Conservation (phyloP, 1,139 yeast genomes). For the Kluyveromyces marxianus region DNA sequence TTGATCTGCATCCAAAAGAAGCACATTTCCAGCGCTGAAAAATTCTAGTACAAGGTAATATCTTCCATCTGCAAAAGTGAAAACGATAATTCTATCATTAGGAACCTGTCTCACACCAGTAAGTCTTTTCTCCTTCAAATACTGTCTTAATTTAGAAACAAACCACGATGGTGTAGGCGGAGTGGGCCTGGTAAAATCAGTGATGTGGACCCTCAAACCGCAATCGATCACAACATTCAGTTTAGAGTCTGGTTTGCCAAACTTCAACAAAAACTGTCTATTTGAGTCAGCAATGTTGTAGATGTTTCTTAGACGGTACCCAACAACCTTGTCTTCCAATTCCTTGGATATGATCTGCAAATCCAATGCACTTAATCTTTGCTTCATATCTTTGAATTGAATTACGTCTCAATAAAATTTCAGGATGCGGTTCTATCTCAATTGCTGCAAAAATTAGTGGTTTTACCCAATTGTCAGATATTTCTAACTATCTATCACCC, state of each 20-base stretch:
- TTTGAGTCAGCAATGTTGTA: constrained; percentile 70
- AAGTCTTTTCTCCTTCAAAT: constrained; percentile 71
- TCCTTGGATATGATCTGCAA: constrained; percentile 66
- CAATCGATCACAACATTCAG: constrained; percentile 71
- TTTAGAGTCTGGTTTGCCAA: constrained; percentile 78
- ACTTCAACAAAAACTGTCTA: constrained; percentile 72
- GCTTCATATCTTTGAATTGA: constrained; percentile 38
- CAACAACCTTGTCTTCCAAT: constrained; percentile 45
- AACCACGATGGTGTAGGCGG: constrained; percentile 80
- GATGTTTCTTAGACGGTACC: constrained; percentile 74
- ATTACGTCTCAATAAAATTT: too few relatives aligned
- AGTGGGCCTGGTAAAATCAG: constrained; percentile 74
- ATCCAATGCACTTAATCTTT: constrained; percentile 80
- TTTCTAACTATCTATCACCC: too few relatives aligned
- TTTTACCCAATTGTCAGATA: too few relatives aligned
- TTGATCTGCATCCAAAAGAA: constrained; percentile 61
- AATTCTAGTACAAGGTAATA: constrained; percentile 80
- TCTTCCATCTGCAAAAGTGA: constrained; percentile 75
- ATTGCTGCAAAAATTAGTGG: too few relatives aligned
- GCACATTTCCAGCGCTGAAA: constrained; percentile 88
- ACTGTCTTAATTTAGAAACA: constrained; percentile 79
- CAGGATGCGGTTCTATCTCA: too few relatives aligned
- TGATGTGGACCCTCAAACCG: constrained; percentile 73
- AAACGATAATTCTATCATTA: constrained; percentile 69
- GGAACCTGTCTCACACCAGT: constrained; percentile 67